Conservation (phyloP, 2,329 filamentous ascomycete genomes). For the Cadophora sp. region DNA sequence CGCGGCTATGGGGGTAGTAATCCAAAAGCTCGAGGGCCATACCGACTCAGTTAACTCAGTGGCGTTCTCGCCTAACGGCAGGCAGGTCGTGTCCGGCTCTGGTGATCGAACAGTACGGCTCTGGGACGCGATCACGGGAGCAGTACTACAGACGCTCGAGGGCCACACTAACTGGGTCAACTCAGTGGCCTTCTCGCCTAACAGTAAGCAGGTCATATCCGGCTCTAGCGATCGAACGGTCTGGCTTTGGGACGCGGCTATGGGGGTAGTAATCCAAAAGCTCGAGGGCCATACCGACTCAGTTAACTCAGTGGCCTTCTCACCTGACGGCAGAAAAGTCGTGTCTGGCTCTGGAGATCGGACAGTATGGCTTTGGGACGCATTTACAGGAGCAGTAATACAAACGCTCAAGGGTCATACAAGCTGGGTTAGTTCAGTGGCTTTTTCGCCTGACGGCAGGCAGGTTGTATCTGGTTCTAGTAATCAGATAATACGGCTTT, state of each 20-base stretch:
- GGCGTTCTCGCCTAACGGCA: constrained; percentile 20
- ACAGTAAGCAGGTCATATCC: background rate
- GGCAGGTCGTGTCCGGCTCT: background rate
- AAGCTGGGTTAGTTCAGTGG: constrained; percentile 1
- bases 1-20: constrained; percentile 3
- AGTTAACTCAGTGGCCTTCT: no score
- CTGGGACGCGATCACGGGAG: constrained; percentile 23
- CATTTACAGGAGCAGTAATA: background rate
- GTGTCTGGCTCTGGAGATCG: no score
- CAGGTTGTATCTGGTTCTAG: background rate
- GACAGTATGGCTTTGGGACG: background rate
- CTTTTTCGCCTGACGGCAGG: constrained; percentile 22
- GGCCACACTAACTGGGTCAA: background rate
- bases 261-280: background rate
- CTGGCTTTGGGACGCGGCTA: constrained; percentile 24
- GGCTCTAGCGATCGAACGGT: constrained; percentile 10
- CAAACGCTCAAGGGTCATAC: constrained; percentile 24
- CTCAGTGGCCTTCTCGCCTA: constrained; percentile 20
- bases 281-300: no score
- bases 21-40: constrained; percentile 7
- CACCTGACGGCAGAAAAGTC: no score
- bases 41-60: background rate
- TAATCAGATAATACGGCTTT: constrained; percentile 18
- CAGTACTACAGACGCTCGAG: constrained; percentile 12
- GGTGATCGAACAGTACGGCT: constrained; percentile 14